Percentiles rank a stretch among this genome's conserved stretches.
phyloP scores from a whole-genome alignment of 2,329 filamentous ascomycete species.

The Delphinella strobiligena region DNA sequence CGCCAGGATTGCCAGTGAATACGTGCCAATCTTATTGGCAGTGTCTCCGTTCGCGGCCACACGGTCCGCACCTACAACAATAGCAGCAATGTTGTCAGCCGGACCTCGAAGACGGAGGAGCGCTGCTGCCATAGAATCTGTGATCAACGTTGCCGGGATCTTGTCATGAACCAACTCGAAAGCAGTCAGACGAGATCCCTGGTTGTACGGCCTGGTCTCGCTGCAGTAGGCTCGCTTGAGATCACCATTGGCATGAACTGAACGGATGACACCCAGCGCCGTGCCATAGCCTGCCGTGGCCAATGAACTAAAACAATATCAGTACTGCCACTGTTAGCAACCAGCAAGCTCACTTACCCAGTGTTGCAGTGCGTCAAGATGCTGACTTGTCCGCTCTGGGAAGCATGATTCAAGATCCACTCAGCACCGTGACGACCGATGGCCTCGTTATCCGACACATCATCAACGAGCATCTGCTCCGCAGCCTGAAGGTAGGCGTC shows the following conservation, averaged over 20 bases:
- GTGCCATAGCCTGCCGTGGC: conserved; percentile 98
- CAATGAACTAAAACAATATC: conserved; percentile 49
- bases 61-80: conserved; percentile 88
- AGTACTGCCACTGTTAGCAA: background rate
- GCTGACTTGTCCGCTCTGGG: conserved; percentile 44
- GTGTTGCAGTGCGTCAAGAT: conserved; percentile 98
- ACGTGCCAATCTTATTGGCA: conserved; percentile 97
- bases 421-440: conserved; percentile 75
- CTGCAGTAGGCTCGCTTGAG: conserved; percentile 87
- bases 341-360: conserved; percentile 42
- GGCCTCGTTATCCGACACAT: conserved; percentile 73
- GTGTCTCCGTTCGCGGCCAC: conserved; percentile 96
- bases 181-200: conserved; percentile 85
- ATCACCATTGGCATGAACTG: conserved; percentile 52
- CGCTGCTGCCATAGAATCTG: conserved; percentile 91
- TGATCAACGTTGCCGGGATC: conserved; percentile 84
- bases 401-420: conserved; percentile 60
- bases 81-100: conserved; percentile 60
- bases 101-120: conserved; percentile 51
- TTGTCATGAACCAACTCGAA: conserved; percentile 92
- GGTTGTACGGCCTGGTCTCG: conserved; percentile 95
- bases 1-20: conserved; percentile 82
- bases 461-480: conserved; percentile 75
- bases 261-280: conserved; percentile 84
- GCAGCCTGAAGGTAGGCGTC: conserved; percentile 65